Conservation (phyloP, 2,329 filamentous ascomycete genomes). For the Trichoderma oligosporum region DNA sequence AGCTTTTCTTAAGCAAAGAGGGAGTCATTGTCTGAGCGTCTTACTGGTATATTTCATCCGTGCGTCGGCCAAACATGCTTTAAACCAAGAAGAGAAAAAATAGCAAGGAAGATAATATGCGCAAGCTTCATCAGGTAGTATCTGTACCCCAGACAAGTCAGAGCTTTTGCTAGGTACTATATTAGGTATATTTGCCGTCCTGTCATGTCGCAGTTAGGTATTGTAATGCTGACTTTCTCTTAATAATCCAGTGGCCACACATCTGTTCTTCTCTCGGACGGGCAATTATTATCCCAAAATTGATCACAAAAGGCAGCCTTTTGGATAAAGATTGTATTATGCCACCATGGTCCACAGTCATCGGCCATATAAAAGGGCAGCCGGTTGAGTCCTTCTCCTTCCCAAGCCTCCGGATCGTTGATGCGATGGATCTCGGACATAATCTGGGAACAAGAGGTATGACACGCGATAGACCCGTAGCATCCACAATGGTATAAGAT, state of each 20-base stretch:
- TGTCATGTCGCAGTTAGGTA: too few relatives aligned
- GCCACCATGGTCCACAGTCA: constrained; percentile 27
- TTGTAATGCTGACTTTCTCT: not conserved
- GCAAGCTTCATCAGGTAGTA: too few relatives aligned
- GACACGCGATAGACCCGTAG: constrained; percentile 25
- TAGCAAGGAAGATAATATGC: too few relatives aligned
- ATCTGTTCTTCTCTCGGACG: not conserved
- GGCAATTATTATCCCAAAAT: constrained; percentile 12
- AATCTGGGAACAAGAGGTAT: constrained; percentile 25
- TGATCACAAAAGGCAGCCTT: constrained; percentile 14
- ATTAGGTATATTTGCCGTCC: too few relatives aligned
- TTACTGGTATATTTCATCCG: too few relatives aligned
- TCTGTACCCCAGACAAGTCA: too few relatives aligned
- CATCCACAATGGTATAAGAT: constrained; percentile 30
- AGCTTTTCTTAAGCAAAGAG: too few relatives aligned
- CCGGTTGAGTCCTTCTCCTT: constrained; percentile 20
- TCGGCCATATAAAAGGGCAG: constrained; percentile 28
- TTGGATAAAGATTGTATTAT: constrained; percentile 16
- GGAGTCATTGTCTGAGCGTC: too few relatives aligned
- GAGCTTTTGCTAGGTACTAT: too few relatives aligned
- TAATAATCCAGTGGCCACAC: not conserved
- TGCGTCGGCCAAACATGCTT: too few relatives aligned
- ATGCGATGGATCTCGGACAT: constrained; percentile 29
- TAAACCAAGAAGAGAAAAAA: too few relatives aligned
- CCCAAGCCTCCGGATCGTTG: constrained; percentile 28